Conservation (phyloP, 176 grass and related monocot species). For the Canna indica region DNA sequence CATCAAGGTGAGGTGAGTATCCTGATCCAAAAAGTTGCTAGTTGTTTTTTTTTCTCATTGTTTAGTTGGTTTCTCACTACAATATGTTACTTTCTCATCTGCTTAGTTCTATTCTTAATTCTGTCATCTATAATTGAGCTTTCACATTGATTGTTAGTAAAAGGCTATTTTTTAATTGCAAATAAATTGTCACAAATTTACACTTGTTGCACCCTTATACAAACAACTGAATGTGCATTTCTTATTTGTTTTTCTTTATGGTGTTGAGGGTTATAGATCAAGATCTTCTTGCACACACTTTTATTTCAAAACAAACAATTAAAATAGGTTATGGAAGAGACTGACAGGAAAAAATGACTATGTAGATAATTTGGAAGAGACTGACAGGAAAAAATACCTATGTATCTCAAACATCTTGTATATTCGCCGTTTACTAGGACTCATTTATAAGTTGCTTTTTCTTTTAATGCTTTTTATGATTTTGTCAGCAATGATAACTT, state of each 20-base stretch:
- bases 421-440: not conserved
- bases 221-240: not conserved
- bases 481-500: not conserved
- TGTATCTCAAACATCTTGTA: not conserved
- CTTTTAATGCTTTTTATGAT: not conserved
- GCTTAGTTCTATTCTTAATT: not conserved
- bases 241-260: not conserved
- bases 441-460: not conserved
- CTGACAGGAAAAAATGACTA: not conserved
- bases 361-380: not conserved
- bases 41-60: not conserved
- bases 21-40: not conserved
- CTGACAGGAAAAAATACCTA: not conserved
- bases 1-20: conserved; percentile 89
- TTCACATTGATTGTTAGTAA: not conserved
- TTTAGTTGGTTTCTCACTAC: not conserved
- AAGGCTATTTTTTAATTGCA: not conserved
- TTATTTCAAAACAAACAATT: not conserved
- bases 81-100: not conserved
- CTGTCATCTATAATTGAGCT: not conserved
- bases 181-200: not conserved
- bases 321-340: not conserved
- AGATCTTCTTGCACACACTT: not conserved
- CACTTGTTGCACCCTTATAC: not conserved
- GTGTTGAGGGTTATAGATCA: not conserved